Conservation (phyloP, 257 asterid genomes). For the Apocynum venetum region DNA sequence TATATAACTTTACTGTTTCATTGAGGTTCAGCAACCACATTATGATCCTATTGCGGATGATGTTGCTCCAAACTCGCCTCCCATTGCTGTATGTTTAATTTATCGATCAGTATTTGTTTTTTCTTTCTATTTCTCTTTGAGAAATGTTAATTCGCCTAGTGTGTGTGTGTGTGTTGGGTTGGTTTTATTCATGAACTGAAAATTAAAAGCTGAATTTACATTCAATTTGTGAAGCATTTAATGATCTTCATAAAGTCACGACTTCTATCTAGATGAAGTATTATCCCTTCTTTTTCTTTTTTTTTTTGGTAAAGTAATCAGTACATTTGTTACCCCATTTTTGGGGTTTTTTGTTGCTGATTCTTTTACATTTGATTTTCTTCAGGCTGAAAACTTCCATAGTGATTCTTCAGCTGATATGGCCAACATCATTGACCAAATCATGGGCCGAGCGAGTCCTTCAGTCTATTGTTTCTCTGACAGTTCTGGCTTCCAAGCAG, state of each 20-base stretch:
- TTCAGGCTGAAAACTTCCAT: slow-evolving; percentile 1
- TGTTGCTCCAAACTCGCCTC: neutral
- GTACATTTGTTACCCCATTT: too few species aligned
- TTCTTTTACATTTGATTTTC: neutral
- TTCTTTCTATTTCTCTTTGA: neutral
- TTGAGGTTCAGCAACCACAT: neutral
- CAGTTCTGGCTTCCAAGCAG: neutral
- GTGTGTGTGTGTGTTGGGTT: neutral
- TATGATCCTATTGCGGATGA: neutral
- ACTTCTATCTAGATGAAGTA: neutral
- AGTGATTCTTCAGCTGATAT: neutral
- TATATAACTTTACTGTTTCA: neutral
- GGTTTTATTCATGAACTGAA: neutral
- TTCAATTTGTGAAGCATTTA: neutral
- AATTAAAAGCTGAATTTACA: neutral
- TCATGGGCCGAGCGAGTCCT: neutral
- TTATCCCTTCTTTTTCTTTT: too few species aligned
- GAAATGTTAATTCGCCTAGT: neutral
- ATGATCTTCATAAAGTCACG: neutral
- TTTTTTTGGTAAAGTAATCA: neutral
- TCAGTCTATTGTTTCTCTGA: neutral
- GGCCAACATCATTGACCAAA: neutral
- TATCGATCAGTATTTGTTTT: neutral
- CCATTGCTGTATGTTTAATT: neutral
- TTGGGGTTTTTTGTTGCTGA: neutral